Base-by-base conservation (phyloP, 306 rosid species). In the Vigna hirtella region DNA sequence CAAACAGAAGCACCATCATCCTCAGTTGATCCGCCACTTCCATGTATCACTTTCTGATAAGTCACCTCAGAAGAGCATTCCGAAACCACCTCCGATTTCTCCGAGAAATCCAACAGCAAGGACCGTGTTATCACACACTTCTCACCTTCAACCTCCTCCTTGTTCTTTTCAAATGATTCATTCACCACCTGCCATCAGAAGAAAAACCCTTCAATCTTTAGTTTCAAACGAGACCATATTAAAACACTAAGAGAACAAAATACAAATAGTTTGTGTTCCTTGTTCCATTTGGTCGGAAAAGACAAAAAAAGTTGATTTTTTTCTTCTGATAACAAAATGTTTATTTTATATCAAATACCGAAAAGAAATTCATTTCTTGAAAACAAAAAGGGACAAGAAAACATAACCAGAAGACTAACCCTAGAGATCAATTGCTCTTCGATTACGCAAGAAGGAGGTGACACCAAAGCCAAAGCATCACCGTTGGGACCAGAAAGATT, bases 1-100 rank as follows among this genome's bases (percentile, higher is more conserved):
- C 99, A 96, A 32, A 93, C 10, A 2, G 98, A 96, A 24, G 93
- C 85, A 55, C 83, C 89, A 72, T 90, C 99, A 28, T 96, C 99
- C 36, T 91, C 98, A 0, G 80, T 72, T 0, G 48, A 61, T 43
- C 11, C 67, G 2, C 43, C 22, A 4, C 36, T 66, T 17, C 45
- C 84, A 55, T 32, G 70, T 6, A 30, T 48, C 61, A 56, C 84
- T 62, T 26, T 77, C 73, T 79, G 70, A 28, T 61, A 77, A 11
- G 87, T 84, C 83, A 91, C 32, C 79, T 61, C 96, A 63, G 96
- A 91, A 22, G 82, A 83, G 77, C 91, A 88, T 26, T 85, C 92
- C 7, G 79, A 72, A 36, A 74, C 57, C 36, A 74, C 52, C 36
- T 92, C 97, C 0, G 90, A 88, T 66, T 93, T 96, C 40, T 93